A percentile compares a stretch with the other conserved stretches of the same genome.
Evolutionary conservation across 768 basidiomycete genomes (phyloP).

Genomic region (Suillus plorans): DNA sequence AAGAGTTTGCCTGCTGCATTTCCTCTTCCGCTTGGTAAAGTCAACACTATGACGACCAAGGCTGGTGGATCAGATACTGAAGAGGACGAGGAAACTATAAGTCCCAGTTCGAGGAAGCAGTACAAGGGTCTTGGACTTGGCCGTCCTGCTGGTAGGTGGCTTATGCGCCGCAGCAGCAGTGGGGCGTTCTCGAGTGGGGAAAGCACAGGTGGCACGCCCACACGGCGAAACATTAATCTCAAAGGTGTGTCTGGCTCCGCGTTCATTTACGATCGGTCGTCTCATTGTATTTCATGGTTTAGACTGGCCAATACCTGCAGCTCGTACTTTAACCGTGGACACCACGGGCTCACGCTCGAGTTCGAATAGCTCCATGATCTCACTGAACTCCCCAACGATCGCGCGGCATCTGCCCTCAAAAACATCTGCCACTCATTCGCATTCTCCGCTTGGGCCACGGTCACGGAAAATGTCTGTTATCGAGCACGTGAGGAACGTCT

Average conservation of each 20-base stretch:
- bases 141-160: conserved; percentile 50
- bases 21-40: conserved; percentile 39
- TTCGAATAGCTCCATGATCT: conserved; percentile 49
- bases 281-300: conserved; percentile 7
- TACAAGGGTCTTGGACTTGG: conserved; percentile 71
- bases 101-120: conserved; percentile 57
- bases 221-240: conserved; percentile 53
- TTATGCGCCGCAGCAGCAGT: conserved; percentile 78
- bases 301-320: conserved; percentile 60
- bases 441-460: conserved; percentile 2
- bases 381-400: conserved; percentile 47
- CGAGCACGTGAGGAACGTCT: conserved; percentile 26
- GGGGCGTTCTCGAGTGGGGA: conserved; percentile 81
- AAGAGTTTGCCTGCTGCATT: conserved; percentile 80
- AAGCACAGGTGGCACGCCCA: conserved; percentile 60
- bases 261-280: background rate
- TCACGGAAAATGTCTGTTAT: conserved; percentile 24
- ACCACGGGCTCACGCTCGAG: conserved; percentile 59
- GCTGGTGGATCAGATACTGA: conserved; percentile 56
- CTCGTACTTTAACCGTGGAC: conserved; percentile 42
- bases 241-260: background rate
- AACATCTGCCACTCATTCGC: conserved; percentile 4
- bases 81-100: conserved; percentile 54
- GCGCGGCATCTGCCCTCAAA: conserved; percentile 33
- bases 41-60: conserved; percentile 31